Evolutionary conservation across 1,284 basidiomycete species (phyloP).

Genomic region (Cutaneotrichosporon mucoides): DNA sequence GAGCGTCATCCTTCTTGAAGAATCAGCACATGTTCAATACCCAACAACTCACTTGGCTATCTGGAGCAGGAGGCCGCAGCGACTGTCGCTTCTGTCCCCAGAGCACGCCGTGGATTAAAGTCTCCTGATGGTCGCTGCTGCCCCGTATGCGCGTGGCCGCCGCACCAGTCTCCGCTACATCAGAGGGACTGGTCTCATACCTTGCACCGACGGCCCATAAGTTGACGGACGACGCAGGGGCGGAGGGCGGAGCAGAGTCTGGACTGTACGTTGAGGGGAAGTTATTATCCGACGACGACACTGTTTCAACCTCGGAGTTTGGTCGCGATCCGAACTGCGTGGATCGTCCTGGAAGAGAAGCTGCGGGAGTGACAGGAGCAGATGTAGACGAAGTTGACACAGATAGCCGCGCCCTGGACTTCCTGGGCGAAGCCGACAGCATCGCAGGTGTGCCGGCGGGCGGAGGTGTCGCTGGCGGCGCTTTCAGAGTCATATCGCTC

Average conservation of each 20-base stretch:
- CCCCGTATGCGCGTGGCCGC: neutral
- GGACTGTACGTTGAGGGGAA: constrained; percentile 30
- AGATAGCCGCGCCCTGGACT: neutral
- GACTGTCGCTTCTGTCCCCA: constrained; percentile 4
- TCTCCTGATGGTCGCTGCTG: neutral
- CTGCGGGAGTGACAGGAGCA: neutral
- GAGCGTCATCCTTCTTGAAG: neutral
- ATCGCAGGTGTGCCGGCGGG: neutral
- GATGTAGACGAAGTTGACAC: neutral
- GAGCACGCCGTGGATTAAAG: neutral
- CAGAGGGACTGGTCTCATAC: neutral
- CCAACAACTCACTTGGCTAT: no score
- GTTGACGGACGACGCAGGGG: constrained; percentile 15
- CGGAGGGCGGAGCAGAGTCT: constrained; percentile 33
- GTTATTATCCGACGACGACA: neutral
- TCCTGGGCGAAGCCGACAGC: neutral
- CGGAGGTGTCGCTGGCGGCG: neutral
- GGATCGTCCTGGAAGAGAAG: neutral
- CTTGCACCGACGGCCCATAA: constrained; percentile 10
- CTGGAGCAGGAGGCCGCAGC: neutral
- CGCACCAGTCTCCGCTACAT: no score
- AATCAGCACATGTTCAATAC: no score
- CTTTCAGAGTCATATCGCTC: neutral
- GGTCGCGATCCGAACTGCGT: neutral
- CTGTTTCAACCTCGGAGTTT: neutral